Evolutionary conservation across 495 filamentous ascomycete genomes (phyloP).

Genomic region (Aspergillus biplanus): DNA sequence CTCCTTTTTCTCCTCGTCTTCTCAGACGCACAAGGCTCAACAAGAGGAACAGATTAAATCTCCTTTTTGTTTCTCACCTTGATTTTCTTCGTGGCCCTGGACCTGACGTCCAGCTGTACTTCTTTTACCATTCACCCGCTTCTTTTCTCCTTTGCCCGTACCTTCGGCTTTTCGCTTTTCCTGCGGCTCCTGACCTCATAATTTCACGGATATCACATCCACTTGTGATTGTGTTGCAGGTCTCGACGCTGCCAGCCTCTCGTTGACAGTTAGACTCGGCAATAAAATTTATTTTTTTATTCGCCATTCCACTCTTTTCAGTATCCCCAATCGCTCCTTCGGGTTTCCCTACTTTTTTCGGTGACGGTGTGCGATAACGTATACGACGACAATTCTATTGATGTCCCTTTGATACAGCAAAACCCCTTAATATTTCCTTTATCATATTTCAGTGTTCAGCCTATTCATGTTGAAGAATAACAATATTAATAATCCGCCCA

Average conservation of each 20-base stretch:
- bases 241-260: constrained; percentile 37
- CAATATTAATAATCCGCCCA: constrained; percentile 36
- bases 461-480: constrained; percentile 47
- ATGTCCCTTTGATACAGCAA: constrained; percentile 20
- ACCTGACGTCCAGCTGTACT: constrained; percentile 24
- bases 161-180: constrained; percentile 4
- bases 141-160: constrained; percentile 14
- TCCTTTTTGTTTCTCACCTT: constrained; percentile 11
- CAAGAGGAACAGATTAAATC: constrained; percentile 5
- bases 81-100: constrained; percentile 22
- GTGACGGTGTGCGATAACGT: constrained; percentile 18
- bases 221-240: constrained; percentile 30
- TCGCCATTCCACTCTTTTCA: constrained; percentile 31
- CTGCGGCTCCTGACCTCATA: constrained; percentile 15
- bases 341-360: constrained; percentile 7
- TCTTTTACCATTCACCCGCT: constrained; percentile 8
- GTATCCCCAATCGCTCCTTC: constrained; percentile 10
- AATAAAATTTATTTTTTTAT: constrained; percentile 23
- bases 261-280: constrained; percentile 33
- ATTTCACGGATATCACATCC: constrained; percentile 9
- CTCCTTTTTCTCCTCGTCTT: constrained; percentile 11
- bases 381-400: constrained; percentile 18
- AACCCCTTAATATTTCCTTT: constrained; percentile 14
- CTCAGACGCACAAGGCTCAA: constrained; percentile 10
- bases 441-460: constrained; percentile 5